These are phyloP conservation scores for Acanthamoeba divionensis DNA, from an alignment of 208 protist species.

Conservation along the genomic window DNA sequence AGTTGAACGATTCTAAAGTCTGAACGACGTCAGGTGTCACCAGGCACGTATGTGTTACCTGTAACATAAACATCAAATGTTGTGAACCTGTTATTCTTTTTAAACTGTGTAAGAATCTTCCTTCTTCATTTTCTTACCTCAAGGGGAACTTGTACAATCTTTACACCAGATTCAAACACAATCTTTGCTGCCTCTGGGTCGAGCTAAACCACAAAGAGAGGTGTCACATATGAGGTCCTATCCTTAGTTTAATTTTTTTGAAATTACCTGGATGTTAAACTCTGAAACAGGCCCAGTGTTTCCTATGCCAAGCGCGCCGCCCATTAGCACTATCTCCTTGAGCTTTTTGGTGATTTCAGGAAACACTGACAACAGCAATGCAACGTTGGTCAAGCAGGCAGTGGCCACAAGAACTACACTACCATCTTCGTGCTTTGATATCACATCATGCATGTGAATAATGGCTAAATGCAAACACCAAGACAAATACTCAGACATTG, in stretches of 20 bases:
- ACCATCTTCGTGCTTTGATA: not conserved
- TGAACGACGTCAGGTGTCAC: slow-evolving; percentile 47
- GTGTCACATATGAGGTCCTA: not conserved
- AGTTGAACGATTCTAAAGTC: slow-evolving; percentile 30
- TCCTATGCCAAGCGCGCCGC: slow-evolving; percentile 61
- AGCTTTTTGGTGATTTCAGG: slow-evolving; percentile 64
- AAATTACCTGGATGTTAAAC: slow-evolving; percentile 61
- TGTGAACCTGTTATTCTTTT: too few relatives aligned
- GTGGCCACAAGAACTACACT: slow-evolving; percentile 65
- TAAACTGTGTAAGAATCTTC: too few relatives aligned
- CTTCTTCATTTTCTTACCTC: slow-evolving; percentile 54
- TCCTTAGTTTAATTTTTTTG: too few relatives aligned
- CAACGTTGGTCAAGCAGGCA: slow-evolving; percentile 68
- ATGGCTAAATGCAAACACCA: not conserved
- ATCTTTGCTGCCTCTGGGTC: slow-evolving; percentile 71
- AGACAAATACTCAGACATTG: too few relatives aligned
- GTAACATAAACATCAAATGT: not conserved
- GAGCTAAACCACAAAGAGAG: not conserved
- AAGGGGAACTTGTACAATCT: slow-evolving; percentile 65
- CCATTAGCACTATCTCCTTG: slow-evolving; percentile 64
- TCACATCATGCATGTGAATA: slow-evolving; percentile 46
- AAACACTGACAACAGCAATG: slow-evolving; percentile 62
- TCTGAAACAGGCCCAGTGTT: slow-evolving; percentile 67
- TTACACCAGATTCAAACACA: slow-evolving; percentile 62
- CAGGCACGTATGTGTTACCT: slow-evolving; percentile 64